Evolutionary conservation across 2,329 filamentous ascomycete genomes (phyloP).

Genomic region (Calcarisporium arbuscula): DNA sequence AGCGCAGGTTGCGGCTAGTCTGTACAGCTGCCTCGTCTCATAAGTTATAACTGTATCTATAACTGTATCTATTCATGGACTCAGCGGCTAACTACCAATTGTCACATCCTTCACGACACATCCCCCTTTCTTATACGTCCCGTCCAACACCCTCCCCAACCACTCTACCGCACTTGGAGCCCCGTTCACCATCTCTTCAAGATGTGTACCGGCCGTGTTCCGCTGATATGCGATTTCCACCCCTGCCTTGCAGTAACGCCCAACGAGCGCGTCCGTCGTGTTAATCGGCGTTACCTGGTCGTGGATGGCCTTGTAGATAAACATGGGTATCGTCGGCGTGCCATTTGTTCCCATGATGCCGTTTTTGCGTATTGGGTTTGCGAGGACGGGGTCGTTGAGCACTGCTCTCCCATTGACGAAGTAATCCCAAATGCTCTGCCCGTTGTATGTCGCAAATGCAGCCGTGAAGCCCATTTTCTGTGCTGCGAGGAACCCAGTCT

Average conservation of each 20-base stretch:
- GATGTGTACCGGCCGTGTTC: too few relatives aligned
- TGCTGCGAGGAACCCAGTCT: slow-evolving; percentile 21
- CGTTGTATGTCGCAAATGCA: slow-evolving; percentile 16
- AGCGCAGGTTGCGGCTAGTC: too few relatives aligned
- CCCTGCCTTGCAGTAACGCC: slow-evolving; percentile 32
- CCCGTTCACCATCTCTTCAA: too few relatives aligned
- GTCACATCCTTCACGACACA: too few relatives aligned
- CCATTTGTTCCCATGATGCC: slow-evolving; percentile 19
- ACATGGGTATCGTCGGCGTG: slow-evolving; percentile 40
- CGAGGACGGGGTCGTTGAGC: slow-evolving; percentile 10
- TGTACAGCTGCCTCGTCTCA: too few relatives aligned
- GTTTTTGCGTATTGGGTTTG: slow-evolving; percentile 12
- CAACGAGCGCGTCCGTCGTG: slow-evolving; percentile 36
- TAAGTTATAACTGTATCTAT: too few relatives aligned
- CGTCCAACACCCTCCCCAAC: too few relatives aligned
- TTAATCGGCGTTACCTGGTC: slow-evolving; percentile 37
- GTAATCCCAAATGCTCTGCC: slow-evolving; percentile 31
- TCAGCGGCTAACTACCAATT: too few relatives aligned
- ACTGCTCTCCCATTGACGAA: slow-evolving; percentile 28
- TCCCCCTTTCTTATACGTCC: too few relatives aligned
- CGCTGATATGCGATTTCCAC: slow-evolving; percentile 36
- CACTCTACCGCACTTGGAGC: too few relatives aligned
- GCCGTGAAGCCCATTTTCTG: slow-evolving; percentile 17
- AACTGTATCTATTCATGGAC: too few relatives aligned
- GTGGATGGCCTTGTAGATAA: slow-evolving; percentile 40